phyloP scores from a whole-genome alignment of 1,284 basidiomycete genomes.

The Papiliotrema laurentii region DNA sequence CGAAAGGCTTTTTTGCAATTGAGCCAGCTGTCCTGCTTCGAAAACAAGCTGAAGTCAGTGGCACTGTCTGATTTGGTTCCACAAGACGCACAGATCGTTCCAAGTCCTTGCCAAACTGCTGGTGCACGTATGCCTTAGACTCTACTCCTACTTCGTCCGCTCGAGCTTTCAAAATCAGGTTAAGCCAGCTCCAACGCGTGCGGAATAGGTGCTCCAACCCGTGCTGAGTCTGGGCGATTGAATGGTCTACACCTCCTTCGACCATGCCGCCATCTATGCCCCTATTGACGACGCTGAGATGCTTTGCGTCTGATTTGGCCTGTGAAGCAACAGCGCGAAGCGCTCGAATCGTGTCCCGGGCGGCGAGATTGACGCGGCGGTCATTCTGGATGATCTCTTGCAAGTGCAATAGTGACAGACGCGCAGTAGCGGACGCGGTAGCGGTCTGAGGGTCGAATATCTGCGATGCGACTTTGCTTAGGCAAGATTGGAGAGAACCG shows the following conservation, averaged over 20 bases:
- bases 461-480: not conserved
- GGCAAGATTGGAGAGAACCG: too few species aligned
- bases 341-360: not conserved
- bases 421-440: not conserved
- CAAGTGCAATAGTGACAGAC: conserved; percentile 25
- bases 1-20: conserved; percentile 55
- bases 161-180: conserved; percentile 54
- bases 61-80: not conserved
- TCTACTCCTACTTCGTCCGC: conserved; percentile 67
- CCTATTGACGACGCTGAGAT: conserved; percentile 27
- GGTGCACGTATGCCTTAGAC: conserved; percentile 55
- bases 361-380: conserved; percentile 2
- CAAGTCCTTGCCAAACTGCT: conserved; percentile 61
- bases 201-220: conserved; percentile 57
- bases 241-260: conserved; percentile 51
- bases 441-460: not conserved
- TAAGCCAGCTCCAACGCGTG: conserved; percentile 60
- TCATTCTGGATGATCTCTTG: conserved; percentile 20
- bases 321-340: conserved; percentile 14
- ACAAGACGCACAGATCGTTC: conserved; percentile 57
- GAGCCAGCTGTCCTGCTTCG: conserved; percentile 64
- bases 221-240: conserved; percentile 53
- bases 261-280: conserved; percentile 45
- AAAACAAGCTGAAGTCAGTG: conserved; percentile 57
- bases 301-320: conserved; percentile 25